Evolutionary conservation across 805 yeast species (phyloP), one percentile per base, ranked within the genome.

Genomic region (Debaryomyces prosopidis): DNA sequence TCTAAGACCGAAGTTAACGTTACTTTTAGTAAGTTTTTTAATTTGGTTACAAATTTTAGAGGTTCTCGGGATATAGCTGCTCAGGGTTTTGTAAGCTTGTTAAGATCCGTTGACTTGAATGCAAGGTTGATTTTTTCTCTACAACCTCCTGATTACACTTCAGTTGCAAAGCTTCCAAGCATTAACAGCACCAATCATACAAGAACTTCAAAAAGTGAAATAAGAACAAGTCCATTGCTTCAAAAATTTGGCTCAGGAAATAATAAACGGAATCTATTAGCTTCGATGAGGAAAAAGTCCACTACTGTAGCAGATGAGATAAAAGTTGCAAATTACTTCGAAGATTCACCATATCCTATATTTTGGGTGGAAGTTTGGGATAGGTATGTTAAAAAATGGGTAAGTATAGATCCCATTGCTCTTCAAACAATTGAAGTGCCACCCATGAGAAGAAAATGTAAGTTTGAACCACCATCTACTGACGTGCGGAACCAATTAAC

Each of bases 311-410:
- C 49, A 14, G 11, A 43, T 32, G 34, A 38, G 12, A 5, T 30
- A 14, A n/a, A 19, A 16, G 28, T 11, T 27, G 40, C 14, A 17
- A 16, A 45, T 16, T 33, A 45, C n/a, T 60, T 64, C 37, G 57
- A 53, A 8, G 58, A 59, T 15, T 62, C 71, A 2, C 48, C 45
- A 7, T 85, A 71, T 56, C 97, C 97, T 0, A 75, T 90, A 0
- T 90, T 85, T 58, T 94, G 99, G 99, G 83, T 83, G 17, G 99
- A 94, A 61, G 96, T 87, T 0, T 92, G 96, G 96, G 91, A 92
- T 60, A 77, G 77, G 41, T 80, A 76, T 46, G 66, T 81, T 4
- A 76, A 81, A 47, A 79, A 75, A 40, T 92, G 97, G 95, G 76
- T 90, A n/a, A 80, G 95, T 2, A 74, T 90, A 1, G 99, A 94